Percentiles rank a stretch among this genome's conserved stretches.
phyloP scores from a whole-genome alignment of 108 stramenopile species.

The Cyclotella kingstonii region DNA sequence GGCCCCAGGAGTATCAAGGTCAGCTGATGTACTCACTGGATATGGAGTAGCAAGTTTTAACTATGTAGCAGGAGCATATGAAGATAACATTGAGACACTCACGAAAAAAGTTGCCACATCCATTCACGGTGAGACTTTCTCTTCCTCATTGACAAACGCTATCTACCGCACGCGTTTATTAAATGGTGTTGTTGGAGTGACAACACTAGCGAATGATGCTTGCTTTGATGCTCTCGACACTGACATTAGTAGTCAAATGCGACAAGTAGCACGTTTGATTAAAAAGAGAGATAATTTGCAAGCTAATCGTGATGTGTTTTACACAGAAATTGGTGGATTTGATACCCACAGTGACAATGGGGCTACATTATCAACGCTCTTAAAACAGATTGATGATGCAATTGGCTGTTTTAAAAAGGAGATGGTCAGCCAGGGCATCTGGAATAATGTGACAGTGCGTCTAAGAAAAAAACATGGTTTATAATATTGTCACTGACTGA shows the following conservation, averaged over 20 bases:
- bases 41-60: constrained; percentile 18
- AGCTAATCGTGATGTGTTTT: constrained; percentile 35
- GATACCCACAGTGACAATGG: constrained; percentile 34
- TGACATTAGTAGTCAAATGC: constrained; percentile 22
- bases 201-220: neutral
- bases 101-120: constrained; percentile 10
- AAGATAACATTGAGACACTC: constrained; percentile 17
- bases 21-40: constrained; percentile 28
- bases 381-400: constrained; percentile 29
- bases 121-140: constrained; percentile 33
- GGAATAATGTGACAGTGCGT: constrained; percentile 29
- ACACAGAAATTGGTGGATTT: constrained; percentile 25
- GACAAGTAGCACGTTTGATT: no score
- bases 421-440: constrained; percentile 31
- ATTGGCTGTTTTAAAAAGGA: constrained; percentile 32
- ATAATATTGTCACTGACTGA: no score
- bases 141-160: constrained; percentile 13
- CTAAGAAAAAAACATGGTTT: no score
- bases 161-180: constrained; percentile 17
- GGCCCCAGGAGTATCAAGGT: constrained; percentile 32
- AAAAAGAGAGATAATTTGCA: constrained; percentile 17
- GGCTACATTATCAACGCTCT: constrained; percentile 2
- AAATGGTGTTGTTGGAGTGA: constrained; percentile 6
- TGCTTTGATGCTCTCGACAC: constrained; percentile 15
- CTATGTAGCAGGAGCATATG: constrained; percentile 1